Percentiles rank a stretch among this genome's conserved stretches.
phyloP scores from a whole-genome alignment of 352 stramenopile species.

The Phytophthora macrochlamydospora region DNA sequence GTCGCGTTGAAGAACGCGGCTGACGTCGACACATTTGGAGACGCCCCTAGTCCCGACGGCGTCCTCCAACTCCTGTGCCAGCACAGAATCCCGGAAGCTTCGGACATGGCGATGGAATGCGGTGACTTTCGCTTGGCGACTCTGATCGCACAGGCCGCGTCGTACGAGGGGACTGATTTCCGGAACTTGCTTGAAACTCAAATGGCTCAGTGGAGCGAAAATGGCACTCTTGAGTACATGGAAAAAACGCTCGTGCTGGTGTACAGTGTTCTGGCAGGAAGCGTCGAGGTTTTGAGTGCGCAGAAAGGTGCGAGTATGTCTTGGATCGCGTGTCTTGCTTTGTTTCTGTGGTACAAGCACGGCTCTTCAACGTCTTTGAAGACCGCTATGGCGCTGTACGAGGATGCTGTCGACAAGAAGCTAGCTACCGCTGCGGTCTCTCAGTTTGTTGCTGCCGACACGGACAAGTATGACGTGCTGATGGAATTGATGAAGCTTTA shows the following conservation, averaged over 20 bases:
- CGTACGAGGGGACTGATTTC: constrained; percentile 61
- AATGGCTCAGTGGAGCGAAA: constrained; percentile 61
- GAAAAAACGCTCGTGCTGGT: constrained; percentile 61
- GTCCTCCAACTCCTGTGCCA: constrained; percentile 55
- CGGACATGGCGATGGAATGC: constrained; percentile 61
- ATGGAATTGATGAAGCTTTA: constrained; percentile 79
- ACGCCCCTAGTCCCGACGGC: constrained; percentile 27
- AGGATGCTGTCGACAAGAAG: constrained; percentile 47
- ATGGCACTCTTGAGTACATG: constrained; percentile 59
- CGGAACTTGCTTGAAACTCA: constrained; percentile 55
- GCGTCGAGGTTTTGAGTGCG: constrained; percentile 61
- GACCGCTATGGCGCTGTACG: constrained; percentile 46
- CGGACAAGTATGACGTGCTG: constrained; percentile 61
- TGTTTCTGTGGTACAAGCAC: constrained; percentile 77
- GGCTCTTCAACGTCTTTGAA: constrained; percentile 56
- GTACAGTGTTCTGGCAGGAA: constrained; percentile 70
- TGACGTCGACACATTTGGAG: constrained; percentile 9
- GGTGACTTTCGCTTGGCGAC: constrained; percentile 71
- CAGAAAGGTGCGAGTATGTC: constrained; percentile 47
- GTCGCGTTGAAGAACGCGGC: constrained; percentile 35
- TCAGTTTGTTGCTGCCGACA: constrained; percentile 23
- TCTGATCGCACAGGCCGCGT: constrained; percentile 62
- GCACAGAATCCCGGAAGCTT: constrained; percentile 63
- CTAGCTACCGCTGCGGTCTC: constrained; percentile 41
- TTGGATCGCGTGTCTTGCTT: constrained; percentile 65